Conservation (phyloP, 2,329 filamentous ascomycete species). For the Trichophyton verrucosum region DNA sequence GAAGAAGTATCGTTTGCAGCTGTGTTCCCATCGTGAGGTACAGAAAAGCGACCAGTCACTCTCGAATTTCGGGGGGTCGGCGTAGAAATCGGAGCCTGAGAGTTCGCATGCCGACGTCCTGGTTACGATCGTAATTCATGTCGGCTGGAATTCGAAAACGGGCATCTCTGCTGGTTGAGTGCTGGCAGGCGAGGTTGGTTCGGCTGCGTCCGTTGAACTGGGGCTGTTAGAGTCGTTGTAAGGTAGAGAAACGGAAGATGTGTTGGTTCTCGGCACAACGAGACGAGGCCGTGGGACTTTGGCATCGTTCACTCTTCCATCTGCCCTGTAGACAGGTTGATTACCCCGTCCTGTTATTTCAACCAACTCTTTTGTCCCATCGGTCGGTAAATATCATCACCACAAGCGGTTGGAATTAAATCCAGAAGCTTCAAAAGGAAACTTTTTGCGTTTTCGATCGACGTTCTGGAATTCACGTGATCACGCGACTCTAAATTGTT, state of each 20-base stretch:
- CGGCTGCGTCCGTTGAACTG: constrained; percentile 9
- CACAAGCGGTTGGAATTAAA: not conserved
- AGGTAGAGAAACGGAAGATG: constrained; percentile 55
- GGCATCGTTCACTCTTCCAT: not conserved
- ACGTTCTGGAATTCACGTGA: not conserved
- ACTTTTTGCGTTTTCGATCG: not conserved
- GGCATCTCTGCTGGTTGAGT: constrained; percentile 4
- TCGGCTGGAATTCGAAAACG: constrained; percentile 13
- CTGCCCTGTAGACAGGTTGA: not conserved
- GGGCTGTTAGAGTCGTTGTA: constrained; percentile 46
- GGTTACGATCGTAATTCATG: not conserved
- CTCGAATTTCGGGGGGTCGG: not conserved
- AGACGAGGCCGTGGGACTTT: not conserved
- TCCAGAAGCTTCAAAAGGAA: not conserved
- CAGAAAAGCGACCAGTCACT: not conserved
- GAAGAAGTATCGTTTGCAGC: not conserved
- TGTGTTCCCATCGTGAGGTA: not conserved
- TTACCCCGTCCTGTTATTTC: not conserved
- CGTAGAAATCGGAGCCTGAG: not conserved
- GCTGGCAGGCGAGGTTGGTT: constrained; percentile 3
- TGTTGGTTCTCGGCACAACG: not conserved
- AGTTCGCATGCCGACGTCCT: not conserved
- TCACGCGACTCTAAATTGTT: not conserved
- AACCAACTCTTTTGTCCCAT: not conserved
- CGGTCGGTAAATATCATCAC: too few species aligned